These are phyloP conservation scores for Zalaria obscura DNA, from an alignment of 2,329 filamentous ascomycete species.

Conservation along the genomic window DNA sequence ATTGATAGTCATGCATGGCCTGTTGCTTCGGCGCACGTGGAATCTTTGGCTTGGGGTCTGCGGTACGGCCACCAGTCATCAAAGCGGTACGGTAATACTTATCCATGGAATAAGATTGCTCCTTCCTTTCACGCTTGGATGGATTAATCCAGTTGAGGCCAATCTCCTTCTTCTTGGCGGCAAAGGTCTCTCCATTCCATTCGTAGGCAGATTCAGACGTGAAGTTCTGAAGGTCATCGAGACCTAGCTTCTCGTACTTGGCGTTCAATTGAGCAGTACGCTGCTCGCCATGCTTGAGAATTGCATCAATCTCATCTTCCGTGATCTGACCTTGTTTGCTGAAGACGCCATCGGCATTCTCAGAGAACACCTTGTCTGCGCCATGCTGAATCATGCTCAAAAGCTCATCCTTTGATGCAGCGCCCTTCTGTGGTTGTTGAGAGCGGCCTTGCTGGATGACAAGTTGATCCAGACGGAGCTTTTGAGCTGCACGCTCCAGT, in stretches of 20 bases:
- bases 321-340: conserved; percentile 50
- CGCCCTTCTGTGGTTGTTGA: conserved; percentile 78
- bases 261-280: conserved; percentile 81
- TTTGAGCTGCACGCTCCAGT: conserved; percentile 88
- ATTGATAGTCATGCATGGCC: conserved; percentile 88
- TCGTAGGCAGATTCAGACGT: conserved; percentile 95
- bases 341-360: conserved; percentile 48
- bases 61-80: conserved; percentile 61
- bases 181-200: conserved; percentile 97
- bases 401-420: conserved; percentile 90
- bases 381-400: conserved; percentile 98
- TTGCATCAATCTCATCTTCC: conserved; percentile 82
- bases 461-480: conserved; percentile 86
- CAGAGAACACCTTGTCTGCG: conserved; percentile 83
- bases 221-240: conserved; percentile 96
- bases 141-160: conserved; percentile 96
- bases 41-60: conserved; percentile 84
- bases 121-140: conserved; percentile 93
- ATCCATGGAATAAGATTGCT: conserved; percentile 96
- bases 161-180: conserved; percentile 69
- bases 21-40: conserved; percentile 93
- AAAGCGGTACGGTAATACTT: conserved; percentile 94
- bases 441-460: conserved; percentile 96
- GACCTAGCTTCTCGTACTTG: conserved; percentile 90
- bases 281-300: conserved; percentile 73